Evolutionary conservation across 2,329 filamentous ascomycete species (phyloP).

Genomic region (Fusarium sp.): DNA sequence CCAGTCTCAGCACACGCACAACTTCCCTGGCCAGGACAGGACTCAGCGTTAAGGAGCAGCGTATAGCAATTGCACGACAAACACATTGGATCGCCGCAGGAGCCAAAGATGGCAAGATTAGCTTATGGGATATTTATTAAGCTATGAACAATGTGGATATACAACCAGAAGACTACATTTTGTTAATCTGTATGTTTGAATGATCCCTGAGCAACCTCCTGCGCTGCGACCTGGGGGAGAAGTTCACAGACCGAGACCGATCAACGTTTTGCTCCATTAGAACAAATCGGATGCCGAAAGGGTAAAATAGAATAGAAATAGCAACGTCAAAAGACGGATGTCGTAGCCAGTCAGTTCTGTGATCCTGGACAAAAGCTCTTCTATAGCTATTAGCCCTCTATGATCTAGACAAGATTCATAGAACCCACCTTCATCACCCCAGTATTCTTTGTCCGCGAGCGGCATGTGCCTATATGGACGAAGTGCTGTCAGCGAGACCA

Average conservation of each 20-base stretch:
- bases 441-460: conserved; percentile 22
- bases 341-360: neutral
- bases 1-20: neutral
- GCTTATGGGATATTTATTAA: conserved; percentile 93
- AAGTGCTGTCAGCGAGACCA: conserved; percentile 21
- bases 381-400: neutral
- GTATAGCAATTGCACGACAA: conserved; percentile 71
- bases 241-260: neutral
- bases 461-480: conserved; percentile 18
- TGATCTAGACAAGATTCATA: neutral
- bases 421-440: conserved; percentile 6
- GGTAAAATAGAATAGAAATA: neutral
- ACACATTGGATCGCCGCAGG: conserved; percentile 92
- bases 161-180: neutral
- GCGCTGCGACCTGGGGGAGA: neutral
- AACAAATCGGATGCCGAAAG: neutral
- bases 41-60: conserved; percentile 67
- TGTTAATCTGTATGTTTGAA: neutral
- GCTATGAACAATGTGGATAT: neutral
- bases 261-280: neutral
- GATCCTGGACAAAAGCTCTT: neutral
- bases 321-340: neutral
- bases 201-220: neutral
- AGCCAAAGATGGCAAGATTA: conserved; percentile 94
- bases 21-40: conserved; percentile 15